Base-by-base conservation (phyloP, 768 basidiomycete species). In the Pleurotus ostreatus region DNA sequence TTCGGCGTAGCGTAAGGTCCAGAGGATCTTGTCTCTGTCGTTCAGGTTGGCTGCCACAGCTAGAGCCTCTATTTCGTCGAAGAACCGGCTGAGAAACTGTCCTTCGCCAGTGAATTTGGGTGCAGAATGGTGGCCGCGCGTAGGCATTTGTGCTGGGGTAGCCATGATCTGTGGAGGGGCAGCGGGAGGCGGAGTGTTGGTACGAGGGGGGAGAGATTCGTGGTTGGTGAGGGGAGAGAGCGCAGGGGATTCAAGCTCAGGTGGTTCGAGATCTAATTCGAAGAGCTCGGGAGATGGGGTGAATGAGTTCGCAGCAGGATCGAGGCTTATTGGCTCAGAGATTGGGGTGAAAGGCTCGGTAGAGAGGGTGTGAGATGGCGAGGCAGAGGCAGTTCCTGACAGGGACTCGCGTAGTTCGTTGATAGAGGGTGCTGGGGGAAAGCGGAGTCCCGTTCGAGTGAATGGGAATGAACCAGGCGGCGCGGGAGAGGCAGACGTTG, bases 401-500 rank as follows among this genome's bases (percentile, higher is more conserved):
- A 49, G 30, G 5, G 30, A n/a, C n/a, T 49, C 30, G 13, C 48
- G 48, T 3, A 49, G 13, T 11, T 49, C 30, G 25, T 37, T 6
- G 15, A 37, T 20, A 16, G 30, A 23, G 9, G 48, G 48, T 15
- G 26, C 48, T 26, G 48, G 26, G 30, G 48, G 48, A 38, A 49
- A 49, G 20, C 30, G 26, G 2, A 49, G 48, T 2, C 25, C n/a
- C 0, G 48, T 49, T 16, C 26, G 48, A 11, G 48, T 49, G 20
- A 49, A 49, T 4, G 48, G 48, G 30, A 49, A 49, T 4, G 48
- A 49, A 12, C 48, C 48, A 30, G 48, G 48, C 16, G 26, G 48
- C 26, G 20, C 48, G 7, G 48, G 48, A 30, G 48, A 26, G 30
- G 48, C 48, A n/a, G 30, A 5, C 3, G 30, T 12, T 12, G 48